Evolutionary conservation across 2,329 filamentous ascomycete species (phyloP).

Genomic region (Fusarium papillatum): DNA sequence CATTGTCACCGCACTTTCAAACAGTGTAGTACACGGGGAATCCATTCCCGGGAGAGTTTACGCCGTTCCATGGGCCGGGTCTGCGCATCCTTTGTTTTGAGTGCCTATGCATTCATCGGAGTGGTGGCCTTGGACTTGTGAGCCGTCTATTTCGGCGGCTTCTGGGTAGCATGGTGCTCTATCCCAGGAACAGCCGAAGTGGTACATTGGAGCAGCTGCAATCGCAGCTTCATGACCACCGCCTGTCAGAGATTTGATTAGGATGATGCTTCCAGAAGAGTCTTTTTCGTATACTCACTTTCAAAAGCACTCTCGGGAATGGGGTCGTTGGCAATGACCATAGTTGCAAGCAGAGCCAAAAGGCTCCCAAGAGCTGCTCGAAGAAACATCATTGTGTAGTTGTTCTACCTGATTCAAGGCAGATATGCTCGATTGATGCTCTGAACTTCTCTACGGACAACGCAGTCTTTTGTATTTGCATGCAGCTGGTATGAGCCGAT

Average conservation of each 20-base stretch:
- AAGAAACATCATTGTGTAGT: not conserved
- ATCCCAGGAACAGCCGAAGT: not conserved
- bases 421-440: not conserved
- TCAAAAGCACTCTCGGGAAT: not conserved
- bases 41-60: not conserved
- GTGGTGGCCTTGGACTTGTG: not conserved
- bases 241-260: not conserved
- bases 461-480: not conserved
- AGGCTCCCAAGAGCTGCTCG: not conserved
- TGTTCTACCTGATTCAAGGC: no score
- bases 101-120: not conserved
- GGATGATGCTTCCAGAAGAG: not conserved
- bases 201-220: not conserved
- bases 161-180: not conserved
- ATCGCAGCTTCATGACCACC: not conserved
- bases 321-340: not conserved
- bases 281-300: not conserved
- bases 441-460: not conserved
- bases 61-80: not conserved
- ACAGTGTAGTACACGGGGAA: not conserved
- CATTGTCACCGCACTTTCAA: not conserved
- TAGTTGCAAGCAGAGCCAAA: not conserved
- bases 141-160: not conserved
- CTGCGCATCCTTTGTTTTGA: not conserved
- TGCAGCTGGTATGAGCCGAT: not conserved